A percentile compares a stretch with the other conserved stretches of the same genome.
These are phyloP conservation scores for Halophytophthora batemanensis DNA, from an alignment of 352 stramenopile genomes.

Conservation along the genomic window DNA sequence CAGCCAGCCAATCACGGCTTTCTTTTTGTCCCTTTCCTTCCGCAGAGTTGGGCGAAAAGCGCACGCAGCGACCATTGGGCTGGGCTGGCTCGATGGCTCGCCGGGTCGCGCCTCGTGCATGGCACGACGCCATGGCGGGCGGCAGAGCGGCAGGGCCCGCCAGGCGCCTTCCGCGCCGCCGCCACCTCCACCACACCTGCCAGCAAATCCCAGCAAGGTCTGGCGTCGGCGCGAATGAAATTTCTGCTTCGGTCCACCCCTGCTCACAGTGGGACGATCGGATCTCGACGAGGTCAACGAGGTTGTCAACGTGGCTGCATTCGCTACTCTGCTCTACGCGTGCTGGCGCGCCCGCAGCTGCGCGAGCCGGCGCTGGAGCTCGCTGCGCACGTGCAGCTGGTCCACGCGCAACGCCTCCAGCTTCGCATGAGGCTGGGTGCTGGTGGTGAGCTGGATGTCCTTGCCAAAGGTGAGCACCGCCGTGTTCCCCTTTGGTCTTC, in stretches of 20 bases:
- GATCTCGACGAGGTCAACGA: too few relatives aligned
- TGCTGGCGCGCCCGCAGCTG: conserved; percentile 2
- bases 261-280: conserved; percentile 11
- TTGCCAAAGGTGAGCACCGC: conserved; percentile 66
- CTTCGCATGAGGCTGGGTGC: conserved; percentile 39
- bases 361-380: conserved; percentile 35
- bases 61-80: too few relatives aligned
- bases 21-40: background rate
- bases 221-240: conserved; percentile 15
- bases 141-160: too few relatives aligned
- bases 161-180: too few relatives aligned
- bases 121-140: too few relatives aligned
- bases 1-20: background rate
- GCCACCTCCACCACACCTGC: background rate
- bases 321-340: background rate
- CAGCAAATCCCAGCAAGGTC: conserved; percentile 4
- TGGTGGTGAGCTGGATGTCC: conserved; percentile 60
- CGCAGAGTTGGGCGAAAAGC: background rate
- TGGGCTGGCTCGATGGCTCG: too few relatives aligned
- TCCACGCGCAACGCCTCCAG: conserved; percentile 69
- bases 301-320: too few relatives aligned
- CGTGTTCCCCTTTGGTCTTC: conserved; percentile 21
- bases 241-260: conserved; percentile 11
- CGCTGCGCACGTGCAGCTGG: conserved; percentile 36
- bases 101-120: too few relatives aligned